A percentile compares a stretch with the other conserved stretches of the same genome.
Conservation (phyloP, 345 rosid genomes). For the Conringia planisiliqua region DNA sequence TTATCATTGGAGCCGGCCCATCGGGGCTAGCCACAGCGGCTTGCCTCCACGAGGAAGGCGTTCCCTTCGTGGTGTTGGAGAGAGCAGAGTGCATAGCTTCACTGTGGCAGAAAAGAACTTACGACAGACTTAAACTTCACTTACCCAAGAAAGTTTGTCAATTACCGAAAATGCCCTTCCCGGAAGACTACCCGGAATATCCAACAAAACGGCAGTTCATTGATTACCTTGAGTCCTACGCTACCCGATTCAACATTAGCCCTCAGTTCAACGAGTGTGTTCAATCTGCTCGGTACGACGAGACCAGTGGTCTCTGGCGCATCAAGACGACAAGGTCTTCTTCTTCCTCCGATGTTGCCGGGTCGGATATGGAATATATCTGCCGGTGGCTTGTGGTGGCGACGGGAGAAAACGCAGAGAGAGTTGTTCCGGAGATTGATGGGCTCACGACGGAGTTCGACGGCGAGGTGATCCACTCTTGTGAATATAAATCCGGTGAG, state of each 20-base stretch:
- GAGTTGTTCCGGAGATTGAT: slow-evolving; percentile 64
- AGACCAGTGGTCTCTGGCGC: slow-evolving; percentile 76
- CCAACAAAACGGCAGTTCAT: slow-evolving; percentile 76
- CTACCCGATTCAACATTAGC: slow-evolving; percentile 51
- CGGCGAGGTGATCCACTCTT: slow-evolving; percentile 67
- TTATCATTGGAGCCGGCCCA: slow-evolving; percentile 86
- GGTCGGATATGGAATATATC: slow-evolving; percentile 66
- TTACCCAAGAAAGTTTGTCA: slow-evolving; percentile 78
- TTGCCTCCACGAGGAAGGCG: slow-evolving; percentile 63
- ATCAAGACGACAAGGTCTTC: slow-evolving; percentile 40
- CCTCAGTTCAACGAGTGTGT: slow-evolving; percentile 85
- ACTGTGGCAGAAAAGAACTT: slow-evolving; percentile 72
- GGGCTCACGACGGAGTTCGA: slow-evolving; percentile 58
- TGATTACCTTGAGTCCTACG: slow-evolving; percentile 68
- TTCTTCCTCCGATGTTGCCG: slow-evolving; percentile 9
- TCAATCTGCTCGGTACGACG: slow-evolving; percentile 70
- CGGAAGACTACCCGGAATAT: slow-evolving; percentile 68
- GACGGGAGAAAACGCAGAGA: slow-evolving; percentile 91
- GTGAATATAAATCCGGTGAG: slow-evolving; percentile 77
- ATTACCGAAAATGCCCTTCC: slow-evolving; percentile 76
- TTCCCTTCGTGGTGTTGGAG: slow-evolving; percentile 70
- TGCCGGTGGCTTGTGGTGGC: slow-evolving; percentile 97
- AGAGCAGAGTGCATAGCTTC: slow-evolving; percentile 83
- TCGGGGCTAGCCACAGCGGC: slow-evolving; percentile 84
- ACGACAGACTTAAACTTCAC: slow-evolving; percentile 78